A percentile compares a stretch with the other conserved stretches of the same genome.
These are phyloP conservation scores for Naganishia cerealis DNA, from an alignment of 1,284 basidiomycete species.

Conservation along the genomic window DNA sequence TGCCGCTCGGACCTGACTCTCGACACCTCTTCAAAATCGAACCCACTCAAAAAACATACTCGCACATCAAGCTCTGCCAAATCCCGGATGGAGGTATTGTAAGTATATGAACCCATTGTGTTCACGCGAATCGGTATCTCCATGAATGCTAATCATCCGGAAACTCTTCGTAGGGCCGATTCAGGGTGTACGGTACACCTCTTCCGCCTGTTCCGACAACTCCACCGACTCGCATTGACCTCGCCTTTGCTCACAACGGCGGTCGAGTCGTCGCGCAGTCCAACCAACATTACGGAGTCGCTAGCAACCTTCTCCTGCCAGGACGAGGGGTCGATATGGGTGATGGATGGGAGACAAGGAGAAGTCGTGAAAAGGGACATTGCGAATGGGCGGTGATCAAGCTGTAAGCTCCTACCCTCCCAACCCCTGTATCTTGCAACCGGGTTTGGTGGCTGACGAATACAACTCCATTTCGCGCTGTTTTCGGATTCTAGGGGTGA, in stretches of 20 bases:
- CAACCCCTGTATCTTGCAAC: background rate
- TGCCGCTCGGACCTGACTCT: conserved; percentile 73
- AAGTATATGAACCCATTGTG: conserved; percentile 47
- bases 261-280: conserved; percentile 61
- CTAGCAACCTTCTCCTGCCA: conserved; percentile 85
- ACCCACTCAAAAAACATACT: conserved; percentile 61
- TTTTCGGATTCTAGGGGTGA: conserved; percentile 58
- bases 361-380: conserved; percentile 74
- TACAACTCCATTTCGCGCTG: background rate
- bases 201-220: conserved; percentile 59
- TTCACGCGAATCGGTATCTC: conserved; percentile 15
- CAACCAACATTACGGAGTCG: conserved; percentile 93
- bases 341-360: conserved; percentile 97
- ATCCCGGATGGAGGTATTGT: conserved; percentile 96
- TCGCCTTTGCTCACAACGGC: conserved; percentile 87
- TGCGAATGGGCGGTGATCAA: conserved; percentile 89
- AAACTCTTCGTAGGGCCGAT: conserved; percentile 66
- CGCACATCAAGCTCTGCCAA: conserved; percentile 89
- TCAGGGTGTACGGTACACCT: conserved; percentile 80
- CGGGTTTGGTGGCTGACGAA: background rate
- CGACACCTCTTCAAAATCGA: conserved; percentile 74
- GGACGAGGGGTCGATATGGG: conserved; percentile 90
- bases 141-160: conserved; percentile 4
- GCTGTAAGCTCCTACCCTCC: conserved; percentile 61
- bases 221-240: conserved; percentile 60